A percentile compares a stretch with the other conserved stretches of the same genome.
Evolutionary conservation across 2,329 filamentous ascomycete genomes (phyloP).

Genomic region (Exophiala phaeomuriformis): DNA sequence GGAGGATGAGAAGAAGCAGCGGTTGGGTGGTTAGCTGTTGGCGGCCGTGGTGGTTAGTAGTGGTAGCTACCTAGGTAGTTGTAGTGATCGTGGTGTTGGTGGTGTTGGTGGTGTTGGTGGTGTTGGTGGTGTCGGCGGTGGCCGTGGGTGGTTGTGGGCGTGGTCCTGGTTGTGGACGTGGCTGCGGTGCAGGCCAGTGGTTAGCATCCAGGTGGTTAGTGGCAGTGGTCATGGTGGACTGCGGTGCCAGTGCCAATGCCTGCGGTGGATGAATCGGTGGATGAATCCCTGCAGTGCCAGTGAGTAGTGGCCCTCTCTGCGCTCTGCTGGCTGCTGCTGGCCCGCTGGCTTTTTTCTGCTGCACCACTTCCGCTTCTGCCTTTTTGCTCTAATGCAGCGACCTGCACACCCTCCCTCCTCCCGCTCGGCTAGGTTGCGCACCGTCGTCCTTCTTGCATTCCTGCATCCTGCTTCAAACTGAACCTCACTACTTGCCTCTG

Average conservation of each 20-base stretch:
- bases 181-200: too few species aligned
- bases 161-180: too few species aligned
- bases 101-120: background rate
- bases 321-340: background rate
- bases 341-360: background rate
- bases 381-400: conserved; percentile 24
- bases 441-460: conserved; percentile 20
- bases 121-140: background rate
- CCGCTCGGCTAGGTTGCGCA: conserved; percentile 24
- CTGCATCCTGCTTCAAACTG: conserved; percentile 25
- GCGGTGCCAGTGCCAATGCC: too few species aligned
- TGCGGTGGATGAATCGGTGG: too few species aligned
- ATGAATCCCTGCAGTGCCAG: too few species aligned
- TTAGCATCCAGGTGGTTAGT: too few species aligned
- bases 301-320: too few species aligned
- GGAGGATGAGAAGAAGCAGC: too few species aligned
- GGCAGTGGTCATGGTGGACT: too few species aligned
- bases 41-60: too few species aligned
- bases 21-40: too few species aligned
- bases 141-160: background rate
- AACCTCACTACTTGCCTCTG: conserved; percentile 19
- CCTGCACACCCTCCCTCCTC: conserved; percentile 21
- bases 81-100: background rate
- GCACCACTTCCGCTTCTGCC: background rate
- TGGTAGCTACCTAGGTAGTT: too few species aligned